A percentile compares a stretch with the other conserved stretches of the same genome.
Conservation (phyloP, 495 filamentous ascomycete genomes). For the Neohortaea acidophila region DNA sequence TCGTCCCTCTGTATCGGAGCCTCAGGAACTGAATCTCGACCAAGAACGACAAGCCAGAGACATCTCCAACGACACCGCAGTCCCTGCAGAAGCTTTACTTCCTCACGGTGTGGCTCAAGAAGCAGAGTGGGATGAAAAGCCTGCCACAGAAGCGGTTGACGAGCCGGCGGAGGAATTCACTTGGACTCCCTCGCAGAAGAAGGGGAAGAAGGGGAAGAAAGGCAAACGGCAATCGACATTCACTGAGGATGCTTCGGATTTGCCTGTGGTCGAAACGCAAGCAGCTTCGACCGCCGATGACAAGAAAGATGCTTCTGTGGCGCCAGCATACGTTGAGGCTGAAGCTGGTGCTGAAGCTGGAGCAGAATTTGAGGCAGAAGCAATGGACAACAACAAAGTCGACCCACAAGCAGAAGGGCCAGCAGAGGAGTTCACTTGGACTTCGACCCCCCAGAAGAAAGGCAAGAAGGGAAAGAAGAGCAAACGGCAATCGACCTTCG, state of each 20-base stretch:
- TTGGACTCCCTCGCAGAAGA: constrained; percentile 24
- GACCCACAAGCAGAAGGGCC: constrained; percentile 20
- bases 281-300: not conserved
- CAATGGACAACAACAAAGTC: not conserved
- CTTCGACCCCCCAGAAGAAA: constrained; percentile 18
- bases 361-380: not conserved
- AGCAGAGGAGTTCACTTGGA: constrained; percentile 1
- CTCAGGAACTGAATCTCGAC: too few species aligned
- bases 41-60: too few species aligned
- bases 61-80: too few species aligned
- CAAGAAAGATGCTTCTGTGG: not conserved
- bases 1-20: too few species aligned
- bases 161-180: constrained; percentile 2
- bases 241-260: too few species aligned
- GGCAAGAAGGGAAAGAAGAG: constrained; percentile 25
- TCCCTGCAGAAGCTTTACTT: too few species aligned
- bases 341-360: not conserved
- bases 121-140: too few species aligned
- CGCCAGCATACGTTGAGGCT: not conserved
- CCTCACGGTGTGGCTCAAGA: too few species aligned
- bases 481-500: not conserved
- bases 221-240: not conserved
- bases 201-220: constrained; percentile 21
- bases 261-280: not conserved
- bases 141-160: not conserved